Evolutionary conservation across 345 rosid genomes (phyloP).

Genomic region (Mangifera indica): DNA sequence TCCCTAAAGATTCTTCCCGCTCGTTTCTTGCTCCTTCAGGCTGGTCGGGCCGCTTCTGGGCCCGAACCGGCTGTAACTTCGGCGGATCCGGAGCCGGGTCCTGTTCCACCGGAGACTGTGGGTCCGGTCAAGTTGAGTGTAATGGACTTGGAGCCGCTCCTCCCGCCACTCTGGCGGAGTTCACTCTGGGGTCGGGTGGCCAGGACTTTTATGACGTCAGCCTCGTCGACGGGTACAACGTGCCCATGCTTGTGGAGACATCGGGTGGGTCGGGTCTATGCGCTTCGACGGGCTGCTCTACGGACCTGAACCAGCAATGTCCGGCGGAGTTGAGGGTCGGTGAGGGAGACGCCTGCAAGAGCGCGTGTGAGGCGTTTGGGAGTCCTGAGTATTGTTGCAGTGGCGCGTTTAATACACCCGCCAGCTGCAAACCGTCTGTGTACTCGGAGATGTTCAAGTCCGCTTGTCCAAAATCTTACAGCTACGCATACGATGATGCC

Average conservation of each 20-base stretch:
- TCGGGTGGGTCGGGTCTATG: conserved; percentile 80
- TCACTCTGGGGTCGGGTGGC: conserved; percentile 76
- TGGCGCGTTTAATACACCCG: conserved; percentile 85
- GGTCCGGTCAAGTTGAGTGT: conserved; percentile 67
- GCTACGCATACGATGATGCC: conserved; percentile 92
- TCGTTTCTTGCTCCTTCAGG: conserved; percentile 68
- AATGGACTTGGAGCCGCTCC: conserved; percentile 76
- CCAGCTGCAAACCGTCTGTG: conserved; percentile 78
- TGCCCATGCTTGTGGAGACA: conserved; percentile 78
- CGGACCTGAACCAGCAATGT: conserved; percentile 77
- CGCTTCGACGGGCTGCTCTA: conserved; percentile 67
- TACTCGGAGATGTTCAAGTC: conserved; percentile 90
- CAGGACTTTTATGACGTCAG: conserved; percentile 93
- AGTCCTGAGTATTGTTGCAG: conserved; percentile 95
- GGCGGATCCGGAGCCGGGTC: conserved; percentile 57
- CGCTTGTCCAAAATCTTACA: conserved; percentile 89
- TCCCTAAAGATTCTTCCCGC: conserved; percentile 53
- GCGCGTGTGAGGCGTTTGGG: conserved; percentile 93
- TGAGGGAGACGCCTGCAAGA: conserved; percentile 73
- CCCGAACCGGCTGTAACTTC: conserved; percentile 62
- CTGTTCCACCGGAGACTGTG: conserved; percentile 72
- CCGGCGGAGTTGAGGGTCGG: conserved; percentile 71
- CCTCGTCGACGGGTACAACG: conserved; percentile 91
- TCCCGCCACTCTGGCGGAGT: conserved; percentile 83
- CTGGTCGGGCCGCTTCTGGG: conserved; percentile 91